Base-by-base conservation (phyloP, 768 basidiomycete species). In the Peribolospora baueri region DNA sequence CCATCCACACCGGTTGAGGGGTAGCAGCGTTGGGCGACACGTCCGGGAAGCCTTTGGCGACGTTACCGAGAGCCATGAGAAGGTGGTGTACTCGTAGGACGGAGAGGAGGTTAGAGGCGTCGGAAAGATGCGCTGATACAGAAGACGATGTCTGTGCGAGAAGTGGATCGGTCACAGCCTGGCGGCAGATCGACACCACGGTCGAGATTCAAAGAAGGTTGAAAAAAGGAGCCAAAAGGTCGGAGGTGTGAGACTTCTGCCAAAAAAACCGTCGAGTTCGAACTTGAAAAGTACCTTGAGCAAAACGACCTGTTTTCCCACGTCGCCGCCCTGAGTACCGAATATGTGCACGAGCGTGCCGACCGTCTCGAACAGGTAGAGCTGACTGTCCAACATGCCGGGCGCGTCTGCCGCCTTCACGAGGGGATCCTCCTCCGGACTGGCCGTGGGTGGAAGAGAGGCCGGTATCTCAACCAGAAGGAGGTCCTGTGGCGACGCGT, bases 1-100 rank as follows among this genome's bases (percentile, higher is more conserved):
- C 76, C 54, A 85, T 66, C 65, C 68, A 68, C 1, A 79, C 77
- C 0, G 86, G 82, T 14, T 78, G 69, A 7, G 77, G 73, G 61
- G 80, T 81, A 41, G 76, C 77, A 61, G 75, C 73, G 0, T 78
- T 76, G 1, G 79, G 69, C 2, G 77, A 74, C 63, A 82, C 81
- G 64, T 87, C 86, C 0, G 93, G 93, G 69, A 95, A 97, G 9
- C 93, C 93, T 69, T 93, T 93, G 42, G 88, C 83, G 54, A 95
- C 77, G 62, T 84, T 86, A 9, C 91, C 91, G 25, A 95, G 72
- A 3, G 91, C 88, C 79, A 91, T 82, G 65, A 95, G 81, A 60
- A 80, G 74, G 69, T 97, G 90, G 62, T 97, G 93, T 6, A 87
- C 77, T 63, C 78, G 79, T 54, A 95, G 72, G 61, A 93, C 78